These are phyloP conservation scores for Penicillium sp. DNA, from an alignment of 2,329 filamentous ascomycete genomes.

Conservation along the genomic window DNA sequence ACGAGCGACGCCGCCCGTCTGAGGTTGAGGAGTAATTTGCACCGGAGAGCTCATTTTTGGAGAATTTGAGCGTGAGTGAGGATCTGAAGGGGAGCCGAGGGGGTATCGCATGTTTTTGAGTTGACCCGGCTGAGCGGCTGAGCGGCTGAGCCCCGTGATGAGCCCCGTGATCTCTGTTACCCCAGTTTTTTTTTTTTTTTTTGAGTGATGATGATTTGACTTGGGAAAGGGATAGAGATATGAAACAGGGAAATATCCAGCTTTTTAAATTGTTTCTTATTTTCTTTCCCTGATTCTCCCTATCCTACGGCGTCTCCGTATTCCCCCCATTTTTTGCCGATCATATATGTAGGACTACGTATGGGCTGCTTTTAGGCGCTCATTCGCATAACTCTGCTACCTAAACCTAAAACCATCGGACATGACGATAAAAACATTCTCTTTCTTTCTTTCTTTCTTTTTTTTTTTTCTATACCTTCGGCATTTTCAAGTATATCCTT, in stretches of 20 bases:
- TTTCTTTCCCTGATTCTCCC: not conserved
- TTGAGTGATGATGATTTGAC: not conserved
- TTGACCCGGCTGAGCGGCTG: not conserved
- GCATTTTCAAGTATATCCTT: not conserved
- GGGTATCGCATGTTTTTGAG: slow-evolving; percentile 2
- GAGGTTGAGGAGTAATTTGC: slow-evolving; percentile 28
- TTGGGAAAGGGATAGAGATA: not conserved
- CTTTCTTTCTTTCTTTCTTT: no score
- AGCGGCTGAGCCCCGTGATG: no score
- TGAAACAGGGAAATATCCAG: not conserved
- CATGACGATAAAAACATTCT: not conserved
- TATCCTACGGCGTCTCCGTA: not conserved
- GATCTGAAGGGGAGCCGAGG: not conserved
- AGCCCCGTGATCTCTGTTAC: slow-evolving; percentile 2
- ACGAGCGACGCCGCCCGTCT: slow-evolving; percentile 12
- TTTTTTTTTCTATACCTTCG: not conserved
- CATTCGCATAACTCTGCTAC: not conserved
- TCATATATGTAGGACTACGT: not conserved
- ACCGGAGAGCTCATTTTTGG: slow-evolving; percentile 38
- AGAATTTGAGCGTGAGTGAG: not conserved
- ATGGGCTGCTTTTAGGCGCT: not conserved
- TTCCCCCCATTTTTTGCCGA: not conserved
- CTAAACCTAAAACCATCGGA: not conserved
- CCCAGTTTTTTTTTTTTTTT: not conserved
- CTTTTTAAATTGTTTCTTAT: not conserved